phyloP scores from a whole-genome alignment of 2,329 filamentous ascomycete species.

The Sarocladiaceae sp. region DNA sequence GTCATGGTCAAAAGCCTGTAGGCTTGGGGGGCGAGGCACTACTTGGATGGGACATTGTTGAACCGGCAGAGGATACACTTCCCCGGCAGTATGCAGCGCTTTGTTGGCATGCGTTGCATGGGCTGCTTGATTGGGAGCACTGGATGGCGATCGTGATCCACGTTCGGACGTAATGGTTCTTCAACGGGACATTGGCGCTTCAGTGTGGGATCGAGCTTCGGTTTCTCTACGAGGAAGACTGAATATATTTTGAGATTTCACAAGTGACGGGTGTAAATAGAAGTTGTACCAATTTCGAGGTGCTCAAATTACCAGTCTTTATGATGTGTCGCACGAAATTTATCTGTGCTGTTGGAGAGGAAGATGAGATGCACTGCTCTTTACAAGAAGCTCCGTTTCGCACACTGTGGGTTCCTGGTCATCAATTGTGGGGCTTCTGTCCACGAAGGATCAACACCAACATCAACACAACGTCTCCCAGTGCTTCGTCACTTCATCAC shows the following conservation, averaged over 20 bases:
- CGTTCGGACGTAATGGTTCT: too few species aligned
- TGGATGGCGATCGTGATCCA: background rate
- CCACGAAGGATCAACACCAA: background rate
- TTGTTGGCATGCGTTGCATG: background rate
- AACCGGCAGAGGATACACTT: too few species aligned
- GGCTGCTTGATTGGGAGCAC: background rate
- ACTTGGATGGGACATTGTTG: too few species aligned
- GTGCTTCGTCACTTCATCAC: conserved; percentile 1
- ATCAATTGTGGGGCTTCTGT: background rate
- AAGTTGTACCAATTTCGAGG: too few species aligned
- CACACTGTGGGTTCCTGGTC: background rate
- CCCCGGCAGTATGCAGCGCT: background rate
- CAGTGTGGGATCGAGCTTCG: too few species aligned
- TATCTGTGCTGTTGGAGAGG: background rate
- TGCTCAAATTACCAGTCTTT: too few species aligned
- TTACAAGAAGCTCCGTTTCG: background rate
- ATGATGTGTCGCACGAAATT: background rate
- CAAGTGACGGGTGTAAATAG: too few species aligned
- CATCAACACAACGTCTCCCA: conserved; percentile 2
- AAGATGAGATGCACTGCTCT: background rate
- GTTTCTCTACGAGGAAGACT: too few species aligned
- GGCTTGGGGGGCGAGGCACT: too few species aligned
- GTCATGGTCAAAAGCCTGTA: too few species aligned
- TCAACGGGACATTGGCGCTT: too few species aligned
- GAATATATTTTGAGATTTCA: too few species aligned